phyloP scores from a whole-genome alignment of 805 yeast genomes.

The Brettanomyces anomalus region DNA sequence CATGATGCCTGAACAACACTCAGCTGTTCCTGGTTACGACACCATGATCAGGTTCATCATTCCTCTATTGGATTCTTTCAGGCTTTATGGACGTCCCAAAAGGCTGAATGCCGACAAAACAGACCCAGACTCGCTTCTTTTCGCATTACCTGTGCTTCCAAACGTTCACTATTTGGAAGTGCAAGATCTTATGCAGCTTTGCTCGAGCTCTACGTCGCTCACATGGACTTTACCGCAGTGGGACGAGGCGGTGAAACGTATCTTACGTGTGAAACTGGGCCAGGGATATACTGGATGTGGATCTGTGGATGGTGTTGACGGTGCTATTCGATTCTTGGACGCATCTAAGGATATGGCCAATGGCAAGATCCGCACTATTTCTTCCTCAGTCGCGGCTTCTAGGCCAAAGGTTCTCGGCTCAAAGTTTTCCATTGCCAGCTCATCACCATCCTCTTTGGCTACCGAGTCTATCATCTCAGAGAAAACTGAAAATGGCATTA shows the following conservation, averaged over 20 bases:
- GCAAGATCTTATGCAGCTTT: constrained; percentile 44
- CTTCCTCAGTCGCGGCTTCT: background rate
- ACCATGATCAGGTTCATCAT: constrained; percentile 74
- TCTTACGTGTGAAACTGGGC: constrained; percentile 43
- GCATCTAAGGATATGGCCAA: constrained; percentile 13
- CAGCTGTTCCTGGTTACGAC: constrained; percentile 76
- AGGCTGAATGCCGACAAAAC: constrained; percentile 66
- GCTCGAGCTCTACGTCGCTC: constrained; percentile 23
- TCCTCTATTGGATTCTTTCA: constrained; percentile 69
- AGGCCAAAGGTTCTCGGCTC: constrained; percentile 1
- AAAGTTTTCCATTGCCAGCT: background rate
- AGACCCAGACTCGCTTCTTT: constrained; percentile 56
- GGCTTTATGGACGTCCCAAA: constrained; percentile 73
- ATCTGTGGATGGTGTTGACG: constrained; percentile 51
- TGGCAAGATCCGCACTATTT: constrained; percentile 1
- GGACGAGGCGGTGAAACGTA: constrained; percentile 45
- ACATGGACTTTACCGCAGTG: constrained; percentile 55
- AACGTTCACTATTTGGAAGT: constrained; percentile 62
- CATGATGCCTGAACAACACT: constrained; percentile 77
- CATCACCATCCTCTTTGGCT: background rate
- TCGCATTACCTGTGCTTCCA: constrained; percentile 79
- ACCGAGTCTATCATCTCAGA: background rate
- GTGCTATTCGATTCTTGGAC: constrained; percentile 34
- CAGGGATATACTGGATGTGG: constrained; percentile 75
- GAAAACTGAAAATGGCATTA: no score